These are phyloP conservation scores for Coccomyxa sp. DNA, from an alignment of 139 green algal genomes.

Conservation along the genomic window DNA sequence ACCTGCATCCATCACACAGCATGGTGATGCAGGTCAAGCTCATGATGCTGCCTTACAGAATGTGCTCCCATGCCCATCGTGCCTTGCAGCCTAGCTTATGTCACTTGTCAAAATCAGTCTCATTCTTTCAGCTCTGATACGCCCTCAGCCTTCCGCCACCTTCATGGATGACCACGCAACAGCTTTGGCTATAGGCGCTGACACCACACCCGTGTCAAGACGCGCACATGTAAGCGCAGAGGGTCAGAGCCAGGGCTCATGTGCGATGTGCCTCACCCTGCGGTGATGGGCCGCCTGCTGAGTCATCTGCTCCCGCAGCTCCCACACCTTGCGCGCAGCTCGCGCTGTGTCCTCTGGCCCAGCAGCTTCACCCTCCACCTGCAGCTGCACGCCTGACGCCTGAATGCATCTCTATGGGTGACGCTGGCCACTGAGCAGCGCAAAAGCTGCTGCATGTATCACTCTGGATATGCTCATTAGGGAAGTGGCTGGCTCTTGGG, in stretches of 20 bases:
- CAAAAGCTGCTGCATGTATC: no score
- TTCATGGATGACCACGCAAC: not conserved
- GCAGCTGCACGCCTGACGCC: no score
- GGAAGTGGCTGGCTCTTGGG: no score
- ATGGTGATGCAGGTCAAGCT: not conserved
- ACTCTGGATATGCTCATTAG: no score
- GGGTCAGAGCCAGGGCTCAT: no score
- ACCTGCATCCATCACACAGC: constrained; percentile 24
- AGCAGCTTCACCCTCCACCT: no score
- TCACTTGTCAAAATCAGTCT: not conserved
- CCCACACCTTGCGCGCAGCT: not conserved
- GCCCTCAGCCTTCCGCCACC: not conserved
- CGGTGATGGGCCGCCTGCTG: no score
- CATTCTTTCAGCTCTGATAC: not conserved
- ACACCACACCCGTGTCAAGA: not conserved
- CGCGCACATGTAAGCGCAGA: not conserved
- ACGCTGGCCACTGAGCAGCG: no score
- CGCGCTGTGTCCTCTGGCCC: not conserved
- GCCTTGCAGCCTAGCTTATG: not conserved
- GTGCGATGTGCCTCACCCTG: no score
- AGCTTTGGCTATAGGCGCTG: not conserved
- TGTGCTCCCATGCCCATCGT: not conserved
- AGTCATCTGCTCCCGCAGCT: not conserved
- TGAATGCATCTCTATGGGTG: no score
- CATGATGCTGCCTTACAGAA: not conserved